Conservation (phyloP, 208 protist species). For the Vickermania ingenoplastis region DNA sequence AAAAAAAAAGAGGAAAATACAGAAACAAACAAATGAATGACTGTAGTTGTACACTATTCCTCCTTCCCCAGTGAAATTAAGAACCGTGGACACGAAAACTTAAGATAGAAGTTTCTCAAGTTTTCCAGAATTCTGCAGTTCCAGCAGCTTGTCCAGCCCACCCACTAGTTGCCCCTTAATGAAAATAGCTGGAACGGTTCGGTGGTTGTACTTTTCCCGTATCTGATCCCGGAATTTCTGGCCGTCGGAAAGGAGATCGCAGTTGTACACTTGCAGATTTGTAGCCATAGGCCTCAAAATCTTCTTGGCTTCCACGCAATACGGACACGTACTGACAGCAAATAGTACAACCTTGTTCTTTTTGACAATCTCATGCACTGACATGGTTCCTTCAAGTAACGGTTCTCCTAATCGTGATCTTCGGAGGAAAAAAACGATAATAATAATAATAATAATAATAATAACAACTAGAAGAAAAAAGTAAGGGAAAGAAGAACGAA, state of each 20-base stretch:
- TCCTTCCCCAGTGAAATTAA: neutral
- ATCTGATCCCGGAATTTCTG: slow-evolving; percentile 16
- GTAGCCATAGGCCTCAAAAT: slow-evolving; percentile 9
- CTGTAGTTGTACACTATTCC: neutral
- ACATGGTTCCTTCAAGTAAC: neutral
- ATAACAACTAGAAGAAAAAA: too few species aligned
- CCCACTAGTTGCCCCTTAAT: slow-evolving; percentile 27
- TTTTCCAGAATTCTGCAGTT: slow-evolving; percentile 11
- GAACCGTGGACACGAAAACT: too few species aligned
- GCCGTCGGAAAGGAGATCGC: slow-evolving; percentile 16
- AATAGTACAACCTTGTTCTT: slow-evolving; percentile 17
- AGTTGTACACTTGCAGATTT: slow-evolving; percentile 13
- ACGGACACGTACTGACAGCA: slow-evolving; percentile 16
- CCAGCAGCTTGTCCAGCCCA: slow-evolving; percentile 18
- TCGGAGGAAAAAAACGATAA: too few species aligned
- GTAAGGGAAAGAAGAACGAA: too few species aligned
- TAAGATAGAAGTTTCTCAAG: slow-evolving; percentile 9
- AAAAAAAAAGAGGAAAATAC: too few species aligned
- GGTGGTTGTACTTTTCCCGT: slow-evolving; percentile 10
- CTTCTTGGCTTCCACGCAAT: slow-evolving; percentile 16
- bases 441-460: too few species aligned
- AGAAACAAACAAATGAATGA: neutral
- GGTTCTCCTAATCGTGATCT: neutral
- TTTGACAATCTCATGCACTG: neutral
- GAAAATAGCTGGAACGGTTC: slow-evolving; percentile 29